These are phyloP conservation scores for Cladorrhinum sp. DNA, from an alignment of 2,329 filamentous ascomycete genomes.

Conservation along the genomic window DNA sequence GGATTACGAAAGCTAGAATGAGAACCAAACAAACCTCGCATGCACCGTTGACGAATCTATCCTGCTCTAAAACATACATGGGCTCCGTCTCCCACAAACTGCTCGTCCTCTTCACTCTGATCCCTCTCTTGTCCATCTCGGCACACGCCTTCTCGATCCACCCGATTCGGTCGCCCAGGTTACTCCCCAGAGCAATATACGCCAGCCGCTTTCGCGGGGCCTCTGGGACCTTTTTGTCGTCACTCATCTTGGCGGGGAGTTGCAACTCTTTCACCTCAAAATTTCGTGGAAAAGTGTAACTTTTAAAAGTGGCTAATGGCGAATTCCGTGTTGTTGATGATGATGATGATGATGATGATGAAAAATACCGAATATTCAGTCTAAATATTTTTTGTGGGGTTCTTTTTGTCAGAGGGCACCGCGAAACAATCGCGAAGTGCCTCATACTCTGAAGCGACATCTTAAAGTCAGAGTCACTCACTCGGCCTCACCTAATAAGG, in stretches of 20 bases:
- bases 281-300: conserved; percentile 24
- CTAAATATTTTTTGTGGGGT: conserved; percentile 7
- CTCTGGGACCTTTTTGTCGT: conserved; percentile 10
- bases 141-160: conserved; percentile 83
- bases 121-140: conserved; percentile 69
- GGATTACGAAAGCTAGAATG: conserved; percentile 4
- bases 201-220: conserved; percentile 46
- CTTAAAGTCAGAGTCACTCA: conserved; percentile 2
- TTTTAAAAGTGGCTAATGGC: conserved; percentile 19
- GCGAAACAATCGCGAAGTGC: conserved; percentile 7
- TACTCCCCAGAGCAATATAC: conserved; percentile 88
- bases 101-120: conserved; percentile 76
- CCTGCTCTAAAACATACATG: conserved; percentile 93
- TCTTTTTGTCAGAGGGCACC: conserved; percentile 13
- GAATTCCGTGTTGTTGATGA: too few species aligned
- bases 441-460: conserved; percentile 15
- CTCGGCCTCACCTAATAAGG: not conserved
- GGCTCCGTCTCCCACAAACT: conserved; percentile 90
- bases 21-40: conserved; percentile 67
- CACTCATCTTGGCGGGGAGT: conserved; percentile 21
- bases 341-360: too few species aligned
- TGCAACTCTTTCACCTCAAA: conserved; percentile 11
- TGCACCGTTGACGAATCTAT: conserved; percentile 84
- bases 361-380: not conserved
- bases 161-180: conserved; percentile 78